Conservation (phyloP, 148 eudicot species). For the Vaccinium macrocarpon region DNA sequence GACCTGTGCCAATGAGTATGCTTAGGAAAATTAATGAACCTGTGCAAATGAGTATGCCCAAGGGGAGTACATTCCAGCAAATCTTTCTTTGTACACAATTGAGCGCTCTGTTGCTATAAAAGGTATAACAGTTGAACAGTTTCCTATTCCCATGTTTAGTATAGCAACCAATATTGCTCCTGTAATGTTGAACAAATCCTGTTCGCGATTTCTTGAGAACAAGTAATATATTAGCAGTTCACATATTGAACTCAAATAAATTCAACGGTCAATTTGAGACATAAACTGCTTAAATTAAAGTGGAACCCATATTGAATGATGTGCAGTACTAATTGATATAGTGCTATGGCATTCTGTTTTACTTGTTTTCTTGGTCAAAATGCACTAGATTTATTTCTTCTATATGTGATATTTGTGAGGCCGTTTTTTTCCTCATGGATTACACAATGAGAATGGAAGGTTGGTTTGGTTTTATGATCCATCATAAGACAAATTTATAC, state of each 20-base stretch:
- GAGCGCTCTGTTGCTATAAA: conserved; percentile 35
- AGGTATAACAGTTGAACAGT: conserved; percentile 36
- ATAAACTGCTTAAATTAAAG: neutral
- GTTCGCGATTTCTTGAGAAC: conserved; percentile 21
- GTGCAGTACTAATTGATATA: neutral
- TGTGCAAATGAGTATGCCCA: conserved; percentile 49
- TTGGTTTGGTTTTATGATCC: neutral
- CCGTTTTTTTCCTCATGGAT: neutral
- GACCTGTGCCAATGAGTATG: conserved; percentile 54
- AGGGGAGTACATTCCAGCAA: conserved; percentile 37
- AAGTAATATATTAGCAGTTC: neutral
- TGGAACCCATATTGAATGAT: neutral
- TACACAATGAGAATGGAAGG: neutral
- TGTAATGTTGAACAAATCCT: conserved; percentile 31
- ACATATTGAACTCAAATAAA: neutral
- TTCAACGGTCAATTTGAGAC: neutral
- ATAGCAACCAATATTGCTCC: conserved; percentile 35
- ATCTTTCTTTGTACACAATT: conserved; percentile 40
- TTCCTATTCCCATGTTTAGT: conserved; percentile 31
- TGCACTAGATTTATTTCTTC: neutral
- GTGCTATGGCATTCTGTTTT: neutral
- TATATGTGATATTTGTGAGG: neutral
- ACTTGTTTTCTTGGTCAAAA: neutral
- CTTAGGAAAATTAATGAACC: conserved; percentile 31
- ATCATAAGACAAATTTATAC: neutral